Base-by-base conservation (phyloP, 805 yeast species). In the Sugiyamaella americana region DNA sequence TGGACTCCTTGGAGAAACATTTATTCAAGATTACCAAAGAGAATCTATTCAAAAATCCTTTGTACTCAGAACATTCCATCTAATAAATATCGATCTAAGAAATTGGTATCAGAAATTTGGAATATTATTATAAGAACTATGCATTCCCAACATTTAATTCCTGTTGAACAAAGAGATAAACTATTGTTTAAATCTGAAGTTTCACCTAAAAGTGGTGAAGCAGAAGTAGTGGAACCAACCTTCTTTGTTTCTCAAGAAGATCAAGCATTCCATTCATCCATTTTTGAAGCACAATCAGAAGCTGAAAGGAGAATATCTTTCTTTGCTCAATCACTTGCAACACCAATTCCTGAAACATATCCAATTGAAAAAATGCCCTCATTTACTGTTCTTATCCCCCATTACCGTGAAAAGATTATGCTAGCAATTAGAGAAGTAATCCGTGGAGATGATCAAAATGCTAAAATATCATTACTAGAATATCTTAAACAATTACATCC, bases 1-100 rank as follows among this genome's bases (percentile, higher is more conserved):
- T 80, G 89, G 75, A 91, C 98, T 35, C 99, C 99, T 54, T 93
- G 99, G 99, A 85, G 98, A 79, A 93, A 93, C 67, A 89, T 93
- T 58, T 93, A 89, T 76, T 82, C 96, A 78, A 19, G 88, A 42
- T 65, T 87, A 23, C 95, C 95, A 1, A 80, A 81, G 56, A 71
- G 95, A 53, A 83, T 87, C 2, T 75, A 74, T 54, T 76, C 91
- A 8, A 86, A 87, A 56, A 69, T 87, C 1, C 64, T 87, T 10
- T 73, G 75, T 2, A 13, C 11, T 26, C 32, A 26, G 8, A 70
- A 78, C 8, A 59, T 74, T 2, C 74, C 70, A 41, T 68, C 71
- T 69, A 67, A 48, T 71, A 71, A 51, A 16, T 26, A 19, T 6
- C 24, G 22, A 35, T 3, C n/a, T 10, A 26, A 75, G 81, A 5